Evolutionary conservation across 148 eudicot genomes (phyloP).

Genomic region (Fagopyrum esculentum): DNA sequence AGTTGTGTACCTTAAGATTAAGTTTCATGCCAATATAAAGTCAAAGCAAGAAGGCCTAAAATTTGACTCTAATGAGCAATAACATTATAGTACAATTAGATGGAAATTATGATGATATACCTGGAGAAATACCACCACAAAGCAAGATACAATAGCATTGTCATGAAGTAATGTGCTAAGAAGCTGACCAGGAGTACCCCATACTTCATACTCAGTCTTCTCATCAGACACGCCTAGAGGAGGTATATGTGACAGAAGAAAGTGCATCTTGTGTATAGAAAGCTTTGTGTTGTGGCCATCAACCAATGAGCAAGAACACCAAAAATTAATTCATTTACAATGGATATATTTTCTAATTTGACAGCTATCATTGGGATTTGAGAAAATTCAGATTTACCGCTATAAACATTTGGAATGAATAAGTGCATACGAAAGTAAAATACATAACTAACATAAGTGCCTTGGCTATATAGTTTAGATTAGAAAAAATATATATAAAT

Average conservation of each 20-base stretch:
- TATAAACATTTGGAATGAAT: not conserved
- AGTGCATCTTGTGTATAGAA: constrained; percentile 46
- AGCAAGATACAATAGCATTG: not conserved
- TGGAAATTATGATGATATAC: not conserved
- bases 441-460: not conserved
- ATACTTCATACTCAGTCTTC: constrained; percentile 40
- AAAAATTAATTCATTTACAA: constrained; percentile 13
- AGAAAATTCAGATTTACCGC: not conserved
- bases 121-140: not conserved
- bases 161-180: not conserved
- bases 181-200: constrained; percentile 57
- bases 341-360: not conserved
- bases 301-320: constrained; percentile 5
- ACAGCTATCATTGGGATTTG: not conserved
- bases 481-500: not conserved
- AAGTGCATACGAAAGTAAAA: not conserved
- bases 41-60: not conserved
- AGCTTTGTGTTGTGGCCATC: constrained; percentile 42
- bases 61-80: not conserved
- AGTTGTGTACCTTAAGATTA: too few relatives aligned
- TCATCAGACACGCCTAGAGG: constrained; percentile 38
- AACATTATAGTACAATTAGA: not conserved
- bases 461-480: not conserved
- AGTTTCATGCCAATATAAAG: not conserved
- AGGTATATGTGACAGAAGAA: constrained; percentile 57